Base-by-base conservation (phyloP, 768 basidiomycete genomes). In the Crucibulum laeve region DNA sequence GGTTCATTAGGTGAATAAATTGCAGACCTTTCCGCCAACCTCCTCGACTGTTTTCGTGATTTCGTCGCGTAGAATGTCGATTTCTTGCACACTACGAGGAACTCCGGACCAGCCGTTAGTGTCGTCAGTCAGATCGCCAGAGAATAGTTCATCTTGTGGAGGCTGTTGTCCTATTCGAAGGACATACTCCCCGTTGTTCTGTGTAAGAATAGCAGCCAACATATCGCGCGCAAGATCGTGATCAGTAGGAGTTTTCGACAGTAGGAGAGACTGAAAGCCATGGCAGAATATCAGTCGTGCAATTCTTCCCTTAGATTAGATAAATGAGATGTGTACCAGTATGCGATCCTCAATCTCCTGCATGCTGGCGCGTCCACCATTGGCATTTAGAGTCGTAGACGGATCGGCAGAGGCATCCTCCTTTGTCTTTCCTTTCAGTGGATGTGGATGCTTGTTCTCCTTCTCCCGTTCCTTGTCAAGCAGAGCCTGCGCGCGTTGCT, bases 131-230 rank as follows among this genome's bases (percentile, higher is more conserved):
- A 76, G 51, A 38, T 83, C 80, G 10, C 75, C 76, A 10, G 70
- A 57, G 51, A 82, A 84, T 35, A 92, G 57, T 45, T 62, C 64
- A 19, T 70, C 56, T 24, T 71, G 76, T 13, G 82, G 71, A 17
- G 87, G 88, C 35, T 75, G 82, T 40, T 70, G 58, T 43, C 90
- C 90, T 59, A 91, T 73, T 52, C 82, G 77, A 43, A 91, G 66
- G 21, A 91, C 68, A 59, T 84, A 83, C 60, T 92, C 89, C 13
- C 89, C 89, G 45, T 74, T 73, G 46, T 73, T 67, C 40, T 73
- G 79, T 3, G 85, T 90, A 43, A 91, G 64, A 25, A 89, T 64
- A 4, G 71, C 70, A 17, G 88, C 82, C 40, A 91, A 57, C 40
- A 74, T 61, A 59, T 84, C 84, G 33, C 81, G 78, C 10, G 83